Conservation (phyloP, 2,329 filamentous ascomycete species). For the Raffaelea deltoideospora region DNA sequence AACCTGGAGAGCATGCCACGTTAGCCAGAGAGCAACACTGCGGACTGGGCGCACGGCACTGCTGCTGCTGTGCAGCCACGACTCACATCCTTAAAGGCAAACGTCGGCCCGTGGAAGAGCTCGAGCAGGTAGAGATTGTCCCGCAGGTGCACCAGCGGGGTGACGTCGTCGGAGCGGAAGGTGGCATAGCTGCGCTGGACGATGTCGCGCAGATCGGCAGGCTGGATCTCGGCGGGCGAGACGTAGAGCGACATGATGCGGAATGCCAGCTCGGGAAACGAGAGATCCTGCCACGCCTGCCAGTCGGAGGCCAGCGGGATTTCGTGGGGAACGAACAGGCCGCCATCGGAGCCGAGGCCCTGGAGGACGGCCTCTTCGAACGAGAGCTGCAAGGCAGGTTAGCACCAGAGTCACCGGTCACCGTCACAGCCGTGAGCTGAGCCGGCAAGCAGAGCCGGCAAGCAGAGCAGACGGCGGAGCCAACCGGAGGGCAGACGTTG, state of each 20-base stretch:
- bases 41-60: too few relatives aligned
- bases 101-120: conserved; percentile 91
- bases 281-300: conserved; percentile 61
- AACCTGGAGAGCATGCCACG: conserved; percentile 5
- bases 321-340: conserved; percentile 76
- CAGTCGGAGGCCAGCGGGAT: conserved; percentile 40
- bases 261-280: conserved; percentile 69
- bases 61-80: too few relatives aligned
- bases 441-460: not conserved
- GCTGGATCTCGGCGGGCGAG: conserved; percentile 65
- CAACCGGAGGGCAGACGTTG: not conserved
- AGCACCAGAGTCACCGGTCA: not conserved
- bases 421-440: not conserved
- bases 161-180: conserved; percentile 66
- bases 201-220: conserved; percentile 65
- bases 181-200: conserved; percentile 77
- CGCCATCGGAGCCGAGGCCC: conserved; percentile 72
- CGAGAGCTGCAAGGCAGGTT: conserved; percentile 42
- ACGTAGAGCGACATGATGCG: conserved; percentile 82
- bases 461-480: too few relatives aligned
- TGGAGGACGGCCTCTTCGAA: conserved; percentile 88
- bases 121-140: conserved; percentile 79
- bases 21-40: too few relatives aligned
- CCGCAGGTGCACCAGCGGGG: conserved; percentile 58
- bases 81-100: conserved; percentile 78